phyloP scores from a whole-genome alignment of 495 filamentous ascomycete species.

The Podospora fimiseda region DNA sequence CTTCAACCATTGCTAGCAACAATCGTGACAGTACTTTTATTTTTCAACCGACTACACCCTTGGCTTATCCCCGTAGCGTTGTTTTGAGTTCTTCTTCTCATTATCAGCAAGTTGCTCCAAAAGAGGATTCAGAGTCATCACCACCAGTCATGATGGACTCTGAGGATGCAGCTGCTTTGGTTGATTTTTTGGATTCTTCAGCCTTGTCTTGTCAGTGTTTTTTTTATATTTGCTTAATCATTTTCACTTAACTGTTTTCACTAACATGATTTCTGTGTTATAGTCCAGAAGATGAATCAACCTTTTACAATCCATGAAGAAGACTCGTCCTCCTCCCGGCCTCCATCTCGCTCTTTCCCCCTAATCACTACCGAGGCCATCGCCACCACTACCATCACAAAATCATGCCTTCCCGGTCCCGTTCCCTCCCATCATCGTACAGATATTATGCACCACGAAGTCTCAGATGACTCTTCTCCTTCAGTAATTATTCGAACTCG shows the following conservation, averaged over 20 bases:
- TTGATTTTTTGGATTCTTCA: slow-evolving; percentile 4
- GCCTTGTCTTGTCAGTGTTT: slow-evolving; percentile 18
- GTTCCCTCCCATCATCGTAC: not conserved
- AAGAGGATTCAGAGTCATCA: not conserved
- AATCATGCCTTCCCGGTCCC: not conserved
- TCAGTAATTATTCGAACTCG: slow-evolving; percentile 17
- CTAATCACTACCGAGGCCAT: not conserved
- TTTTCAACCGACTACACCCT: slow-evolving; percentile 9
- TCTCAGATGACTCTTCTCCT: slow-evolving; percentile 10
- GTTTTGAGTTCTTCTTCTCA: not conserved
- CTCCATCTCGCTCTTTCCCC: not conserved
- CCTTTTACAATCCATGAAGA: not conserved
- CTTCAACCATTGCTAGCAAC: slow-evolving; percentile 14
- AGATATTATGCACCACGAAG: slow-evolving; percentile 17
- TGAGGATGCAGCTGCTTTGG: slow-evolving; percentile 4
- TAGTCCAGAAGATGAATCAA: slow-evolving; percentile 1
- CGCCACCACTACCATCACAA: slow-evolving; percentile 9
- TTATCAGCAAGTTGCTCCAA: not conserved
- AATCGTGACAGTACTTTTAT: slow-evolving; percentile 8
- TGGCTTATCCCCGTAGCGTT: slow-evolving; percentile 11
- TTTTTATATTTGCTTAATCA: not conserved
- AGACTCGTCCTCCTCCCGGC: slow-evolving; percentile 1
- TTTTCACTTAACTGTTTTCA: no score
- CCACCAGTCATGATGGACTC: slow-evolving; percentile 3
- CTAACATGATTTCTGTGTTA: not conserved